Evolutionary conservation across 2,329 filamentous ascomycete genomes (phyloP), one percentile per base, ranked within the genome.

Genomic region (Diaporthe ampelina): DNA sequence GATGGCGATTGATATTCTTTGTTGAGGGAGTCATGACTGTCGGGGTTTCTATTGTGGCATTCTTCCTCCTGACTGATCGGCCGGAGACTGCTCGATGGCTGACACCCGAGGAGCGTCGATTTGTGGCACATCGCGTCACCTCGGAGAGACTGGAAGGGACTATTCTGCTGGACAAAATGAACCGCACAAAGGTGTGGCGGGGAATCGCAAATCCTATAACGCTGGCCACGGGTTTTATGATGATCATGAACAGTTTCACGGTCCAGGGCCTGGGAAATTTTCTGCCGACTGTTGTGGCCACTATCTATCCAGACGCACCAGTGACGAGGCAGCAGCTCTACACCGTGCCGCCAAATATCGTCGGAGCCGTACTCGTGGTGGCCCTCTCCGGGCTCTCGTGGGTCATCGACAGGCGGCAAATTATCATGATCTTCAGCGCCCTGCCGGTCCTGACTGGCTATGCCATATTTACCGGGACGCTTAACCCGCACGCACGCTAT

Each of bases 191-290:
- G 83, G 85, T 90, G 0, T 78, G 90, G 54, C 85, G 86, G 6
- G 93, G 92, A 10, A 91, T 94, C 76, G 87, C 91, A 80, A 91
- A 87, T 77, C 93, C 93, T 0, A 87, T 93, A 11, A 82, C 81
- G 3, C 73, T 84, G 4, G 74, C 82, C 0, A 92, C 88, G 0
- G 81, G 89, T 0, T 81, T 90, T 76, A 88, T 92, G 76, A 92
- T 93, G 82, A 82, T 93, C 1, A 86, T 93, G 73, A 85, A 91
- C 85, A 93, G 92, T 81, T 90, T 94, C 80, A 94, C 92, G 0
- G 92, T 94, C 1, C 91, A 94, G 79, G 92, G 92, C 5, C 85
- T 94, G 2, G 90, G 90, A 3, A 94, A 94, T 86, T 95, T 94
- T 83, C 83, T 89, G 0, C 93, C 93, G 0, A 94, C 92, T 0